Conservation (phyloP, 768 basidiomycete genomes). For the Lactarius tabidus region DNA sequence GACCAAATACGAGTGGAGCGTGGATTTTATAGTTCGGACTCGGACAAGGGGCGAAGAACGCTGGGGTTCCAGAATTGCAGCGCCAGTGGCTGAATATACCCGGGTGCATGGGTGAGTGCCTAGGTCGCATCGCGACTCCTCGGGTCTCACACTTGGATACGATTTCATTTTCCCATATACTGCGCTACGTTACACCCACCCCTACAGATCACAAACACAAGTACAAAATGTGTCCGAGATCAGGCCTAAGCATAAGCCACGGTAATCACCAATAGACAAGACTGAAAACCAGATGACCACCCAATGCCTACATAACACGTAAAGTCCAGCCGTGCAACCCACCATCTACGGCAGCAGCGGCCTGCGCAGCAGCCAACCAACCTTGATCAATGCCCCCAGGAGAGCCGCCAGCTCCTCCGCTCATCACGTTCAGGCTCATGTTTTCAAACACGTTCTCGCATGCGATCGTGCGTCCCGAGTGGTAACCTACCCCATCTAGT, state of each 20-base stretch:
- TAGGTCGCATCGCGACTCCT: constrained; percentile 14
- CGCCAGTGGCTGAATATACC: neutral
- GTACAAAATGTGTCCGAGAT: neutral
- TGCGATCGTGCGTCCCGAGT: constrained; percentile 78
- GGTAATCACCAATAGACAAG: constrained; percentile 9
- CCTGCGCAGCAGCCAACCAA: constrained; percentile 75
- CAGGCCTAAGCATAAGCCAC: constrained; percentile 4
- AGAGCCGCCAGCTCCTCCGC: constrained; percentile 39
- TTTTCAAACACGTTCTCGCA: constrained; percentile 77
- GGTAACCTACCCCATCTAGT: constrained; percentile 83
- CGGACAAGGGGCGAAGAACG: constrained; percentile 12
- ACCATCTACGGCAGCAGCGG: constrained; percentile 59
- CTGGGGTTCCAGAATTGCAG: constrained; percentile 7
- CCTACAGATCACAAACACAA: constrained; percentile 14
- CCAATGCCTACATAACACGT: constrained; percentile 58
- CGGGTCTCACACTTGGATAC: neutral
- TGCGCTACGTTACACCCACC: constrained; percentile 10
- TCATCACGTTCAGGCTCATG: constrained; percentile 57
- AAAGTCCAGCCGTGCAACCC: constrained; percentile 76
- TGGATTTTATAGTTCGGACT: constrained; percentile 2
- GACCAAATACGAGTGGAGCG: neutral
- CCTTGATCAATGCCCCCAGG: constrained; percentile 50
- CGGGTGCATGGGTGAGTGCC: neutral
- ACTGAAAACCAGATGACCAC: constrained; percentile 14
- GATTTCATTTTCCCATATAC: neutral